Evolutionary conservation across 148 eudicot genomes (phyloP).

Genomic region (Rhododendron williamsianum): DNA sequence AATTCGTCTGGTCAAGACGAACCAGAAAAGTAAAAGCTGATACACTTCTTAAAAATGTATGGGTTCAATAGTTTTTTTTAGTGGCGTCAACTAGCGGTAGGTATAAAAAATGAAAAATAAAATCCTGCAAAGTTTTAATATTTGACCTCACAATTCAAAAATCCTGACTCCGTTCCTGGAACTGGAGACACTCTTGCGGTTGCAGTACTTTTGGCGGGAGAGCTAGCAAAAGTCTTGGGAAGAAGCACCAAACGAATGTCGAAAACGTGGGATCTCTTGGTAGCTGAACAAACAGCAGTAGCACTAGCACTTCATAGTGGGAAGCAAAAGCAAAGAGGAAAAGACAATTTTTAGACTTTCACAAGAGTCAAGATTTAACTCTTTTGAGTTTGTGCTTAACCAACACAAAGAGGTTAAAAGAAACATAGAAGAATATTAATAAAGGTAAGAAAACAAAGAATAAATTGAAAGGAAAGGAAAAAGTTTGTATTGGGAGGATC

Average conservation of each 20-base stretch:
- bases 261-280: neutral
- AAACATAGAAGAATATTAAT: neutral
- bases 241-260: neutral
- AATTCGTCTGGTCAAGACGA: too few relatives aligned
- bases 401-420: neutral
- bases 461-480: conserved; percentile 14
- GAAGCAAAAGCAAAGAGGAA: neutral
- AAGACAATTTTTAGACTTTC: conserved; percentile 10
- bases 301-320: neutral
- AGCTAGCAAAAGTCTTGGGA: neutral
- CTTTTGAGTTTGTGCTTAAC: conserved; percentile 14
- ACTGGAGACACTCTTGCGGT: too few relatives aligned
- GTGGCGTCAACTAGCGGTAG: too few relatives aligned
- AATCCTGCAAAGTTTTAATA: too few relatives aligned
- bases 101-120: too few relatives aligned
- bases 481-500: conserved; percentile 15
- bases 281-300: neutral
- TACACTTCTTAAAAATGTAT: too few relatives aligned
- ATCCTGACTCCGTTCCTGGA: too few relatives aligned
- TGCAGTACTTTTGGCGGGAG: neutral
- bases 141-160: too few relatives aligned
- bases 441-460: conserved; percentile 8
- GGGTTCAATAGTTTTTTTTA: too few relatives aligned
- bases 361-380: conserved; percentile 21
- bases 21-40: too few relatives aligned